Base-by-base conservation (phyloP, 2,329 filamentous ascomycete species). In the Diaporthe ilicicola region DNA sequence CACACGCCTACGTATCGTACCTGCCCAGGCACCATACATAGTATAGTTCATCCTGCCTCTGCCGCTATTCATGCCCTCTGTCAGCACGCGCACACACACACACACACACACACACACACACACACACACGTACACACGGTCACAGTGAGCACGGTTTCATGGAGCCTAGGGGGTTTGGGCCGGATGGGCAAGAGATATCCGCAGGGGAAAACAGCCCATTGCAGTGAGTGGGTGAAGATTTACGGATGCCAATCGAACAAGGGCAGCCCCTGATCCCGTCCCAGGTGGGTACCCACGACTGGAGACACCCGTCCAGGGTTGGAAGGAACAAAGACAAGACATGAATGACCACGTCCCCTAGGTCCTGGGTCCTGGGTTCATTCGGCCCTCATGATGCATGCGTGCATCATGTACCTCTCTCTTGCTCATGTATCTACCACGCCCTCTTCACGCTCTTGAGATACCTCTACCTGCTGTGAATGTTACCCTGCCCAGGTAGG, bases 191-290 rank as follows among this genome's bases (percentile, higher is more conserved):
- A 53, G 24, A 61, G 24, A 61, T 61, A 32, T 44, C 4, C 39
- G 22, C n/a, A 22, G 34, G 54, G 54, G 37, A 34, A n/a, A 39
- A 17, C n/a, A 32, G 17, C 51, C 29, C 51, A 54, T 54, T 27
- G 17, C 34, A 7, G 50, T 19, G 8, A 19, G 46, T 27, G 13
- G 2, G 27, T 53, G 13, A 29, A n/a, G 27, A 32, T 9, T 6
- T 51, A 17, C 7, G 44, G 44, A 34, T 64, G 59, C n/a, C 27
- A 34, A 29, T 64, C 59, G 27, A 62, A 62, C 59, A 62, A 62
- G 59, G 59, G 42, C 59, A 19, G 59, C 29, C 59, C 59, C 59
- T 62, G 59, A 34, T 62, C 39, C 39, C 39, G 24, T 32, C 56
- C 56, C 39, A 61, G 39, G 56, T 61, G 37, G 37, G 39, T 37